phyloP scores from a whole-genome alignment of 2,329 filamentous ascomycete species.

The Pleochaeta shiraiana region DNA sequence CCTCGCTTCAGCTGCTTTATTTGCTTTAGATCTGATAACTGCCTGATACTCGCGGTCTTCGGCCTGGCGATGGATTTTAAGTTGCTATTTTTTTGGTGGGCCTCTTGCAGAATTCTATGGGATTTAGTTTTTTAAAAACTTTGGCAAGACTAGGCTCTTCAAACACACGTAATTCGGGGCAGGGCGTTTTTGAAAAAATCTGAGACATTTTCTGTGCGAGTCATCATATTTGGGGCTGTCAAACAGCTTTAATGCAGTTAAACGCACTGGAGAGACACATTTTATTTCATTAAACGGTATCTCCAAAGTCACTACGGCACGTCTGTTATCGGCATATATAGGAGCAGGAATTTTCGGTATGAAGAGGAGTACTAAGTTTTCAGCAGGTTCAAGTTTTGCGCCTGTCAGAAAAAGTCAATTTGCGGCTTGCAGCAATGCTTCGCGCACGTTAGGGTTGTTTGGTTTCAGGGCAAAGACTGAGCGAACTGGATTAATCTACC shows the following conservation, averaged over 20 bases:
- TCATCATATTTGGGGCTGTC: too few species aligned
- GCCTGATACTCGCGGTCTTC: neutral
- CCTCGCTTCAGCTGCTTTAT: neutral
- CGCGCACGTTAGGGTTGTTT: slow-evolving; percentile 6
- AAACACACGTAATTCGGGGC: neutral
- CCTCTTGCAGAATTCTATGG: neutral
- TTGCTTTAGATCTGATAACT: neutral
- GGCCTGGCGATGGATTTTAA: neutral
- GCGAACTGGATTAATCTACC: neutral
- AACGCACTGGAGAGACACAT: neutral
- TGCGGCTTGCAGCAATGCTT: slow-evolving; percentile 7
- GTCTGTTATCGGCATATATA: neutral
- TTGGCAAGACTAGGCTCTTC: neutral
- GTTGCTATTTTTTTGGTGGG: neutral
- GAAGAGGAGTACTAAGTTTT: neutral
- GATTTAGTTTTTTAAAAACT: neutral
- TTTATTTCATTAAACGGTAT: neutral
- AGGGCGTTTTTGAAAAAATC: slow-evolving; percentile 4
- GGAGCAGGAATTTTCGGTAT: neutral
- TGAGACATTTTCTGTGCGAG: slow-evolving; percentile 3
- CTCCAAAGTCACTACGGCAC: neutral
- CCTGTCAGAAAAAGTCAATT: neutral
- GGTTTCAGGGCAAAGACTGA: neutral
- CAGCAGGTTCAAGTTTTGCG: neutral
- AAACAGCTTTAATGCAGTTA: neutral